Evolutionary conservation across 345 rosid species (phyloP).

Genomic region (Lenwebbia sp.): DNA sequence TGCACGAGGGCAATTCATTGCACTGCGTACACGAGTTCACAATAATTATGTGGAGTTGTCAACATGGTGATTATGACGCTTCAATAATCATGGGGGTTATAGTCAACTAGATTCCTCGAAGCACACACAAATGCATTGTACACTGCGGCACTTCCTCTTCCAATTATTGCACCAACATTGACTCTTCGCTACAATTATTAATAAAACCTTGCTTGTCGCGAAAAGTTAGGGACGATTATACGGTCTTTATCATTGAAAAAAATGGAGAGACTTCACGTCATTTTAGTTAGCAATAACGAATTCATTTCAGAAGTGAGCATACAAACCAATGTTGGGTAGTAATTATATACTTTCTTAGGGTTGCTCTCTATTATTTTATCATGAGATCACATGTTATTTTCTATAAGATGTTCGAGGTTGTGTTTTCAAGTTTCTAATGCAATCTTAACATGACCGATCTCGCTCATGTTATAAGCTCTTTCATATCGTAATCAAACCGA

Average conservation of each 20-base stretch:
- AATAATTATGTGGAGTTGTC: neutral
- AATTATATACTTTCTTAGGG: neutral
- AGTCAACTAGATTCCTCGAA: neutral
- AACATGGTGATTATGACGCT: neutral
- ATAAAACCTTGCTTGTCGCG: neutral
- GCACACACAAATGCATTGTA: neutral
- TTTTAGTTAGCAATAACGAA: neutral
- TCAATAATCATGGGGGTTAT: neutral
- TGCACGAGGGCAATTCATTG: neutral
- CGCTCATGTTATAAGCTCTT: neutral
- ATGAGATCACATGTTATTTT: neutral
- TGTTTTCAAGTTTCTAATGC: neutral
- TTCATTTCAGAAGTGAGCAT: neutral
- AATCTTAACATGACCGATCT: neutral
- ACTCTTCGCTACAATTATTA: neutral
- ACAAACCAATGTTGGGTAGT: neutral
- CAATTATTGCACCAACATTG: neutral
- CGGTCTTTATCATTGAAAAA: neutral
- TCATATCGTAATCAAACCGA: neutral
- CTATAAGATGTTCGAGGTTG: neutral
- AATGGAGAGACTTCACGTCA: neutral
- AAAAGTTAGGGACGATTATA: neutral
- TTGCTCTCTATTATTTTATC: neutral
- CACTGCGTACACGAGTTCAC: neutral
- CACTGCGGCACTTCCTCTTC: neutral